Percentiles rank a stretch among this genome's conserved stretches.
These are phyloP conservation scores for Pascua guehoae DNA, from an alignment of 1,284 basidiomycete species.

Conservation along the genomic window DNA sequence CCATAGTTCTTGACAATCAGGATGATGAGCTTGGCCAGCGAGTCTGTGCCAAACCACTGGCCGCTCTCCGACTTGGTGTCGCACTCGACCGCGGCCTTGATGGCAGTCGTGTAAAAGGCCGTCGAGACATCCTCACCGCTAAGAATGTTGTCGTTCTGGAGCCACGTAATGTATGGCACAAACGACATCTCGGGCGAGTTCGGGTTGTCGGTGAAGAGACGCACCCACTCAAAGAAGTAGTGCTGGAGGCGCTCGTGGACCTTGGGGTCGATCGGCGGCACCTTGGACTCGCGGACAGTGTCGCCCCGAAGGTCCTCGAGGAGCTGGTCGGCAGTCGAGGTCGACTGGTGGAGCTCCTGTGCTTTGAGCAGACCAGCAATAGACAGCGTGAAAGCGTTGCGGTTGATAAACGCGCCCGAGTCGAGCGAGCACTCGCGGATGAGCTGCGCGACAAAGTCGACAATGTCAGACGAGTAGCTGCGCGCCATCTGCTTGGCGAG, in stretches of 20 bases:
- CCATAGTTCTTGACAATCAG: constrained; percentile 98
- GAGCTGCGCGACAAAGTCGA: constrained; percentile 78
- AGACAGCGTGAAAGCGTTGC: constrained; percentile 74
- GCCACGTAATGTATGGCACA: constrained; percentile 92
- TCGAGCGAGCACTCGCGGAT: constrained; percentile 80
- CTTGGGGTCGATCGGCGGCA: constrained; percentile 40
- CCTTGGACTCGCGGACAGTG: constrained; percentile 14
- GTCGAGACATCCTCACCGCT: constrained; percentile 95
- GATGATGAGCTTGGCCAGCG: constrained; percentile 89
- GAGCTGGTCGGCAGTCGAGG: constrained; percentile 43
- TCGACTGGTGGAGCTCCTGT: constrained; percentile 36
- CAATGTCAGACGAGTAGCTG: constrained; percentile 70
- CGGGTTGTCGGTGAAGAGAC: constrained; percentile 68
- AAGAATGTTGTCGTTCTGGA: constrained; percentile 93
- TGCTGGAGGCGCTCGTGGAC: constrained; percentile 56
- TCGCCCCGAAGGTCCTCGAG: constrained; percentile 40
- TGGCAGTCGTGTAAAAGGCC: constrained; percentile 97
- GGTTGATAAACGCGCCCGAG: constrained; percentile 69
- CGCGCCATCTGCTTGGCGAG: constrained; percentile 76
- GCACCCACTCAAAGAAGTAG: constrained; percentile 80
- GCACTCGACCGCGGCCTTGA: constrained; percentile 87
- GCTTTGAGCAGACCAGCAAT: constrained; percentile 73
- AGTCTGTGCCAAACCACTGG: constrained; percentile 83
- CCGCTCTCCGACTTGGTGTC: constrained; percentile 83
- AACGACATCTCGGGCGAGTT: constrained; percentile 87